A percentile compares a stretch with the other conserved stretches of the same genome.
These are phyloP conservation scores for Lipomyces oligophaga DNA, from an alignment of 805 yeast species.

Conservation along the genomic window DNA sequence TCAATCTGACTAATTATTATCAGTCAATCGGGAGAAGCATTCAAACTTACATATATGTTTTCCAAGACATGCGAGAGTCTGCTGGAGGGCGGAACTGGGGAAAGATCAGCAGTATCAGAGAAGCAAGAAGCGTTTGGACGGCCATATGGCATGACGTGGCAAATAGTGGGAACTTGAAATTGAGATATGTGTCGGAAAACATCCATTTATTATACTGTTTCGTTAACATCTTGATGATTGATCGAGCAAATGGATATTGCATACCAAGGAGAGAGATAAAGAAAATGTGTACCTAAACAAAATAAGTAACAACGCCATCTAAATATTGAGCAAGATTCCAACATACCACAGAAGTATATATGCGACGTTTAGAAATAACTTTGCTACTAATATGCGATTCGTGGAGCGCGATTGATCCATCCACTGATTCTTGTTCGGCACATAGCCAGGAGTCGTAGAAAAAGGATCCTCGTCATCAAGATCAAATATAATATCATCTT, in stretches of 20 bases:
- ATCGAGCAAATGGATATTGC: not conserved
- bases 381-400: slow-evolving; percentile 11
- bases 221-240: slow-evolving; percentile 35
- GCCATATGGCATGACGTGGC: slow-evolving; percentile 84
- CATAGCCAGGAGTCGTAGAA: slow-evolving; percentile 10
- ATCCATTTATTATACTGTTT: slow-evolving; percentile 94
- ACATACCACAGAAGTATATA: slow-evolving; percentile 28
- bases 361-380: slow-evolving; percentile 14
- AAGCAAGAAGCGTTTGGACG: slow-evolving; percentile 55
- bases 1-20: slow-evolving; percentile 42
- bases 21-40: slow-evolving; percentile 9
- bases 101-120: slow-evolving; percentile 42
- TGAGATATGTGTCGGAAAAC: slow-evolving; percentile 73
- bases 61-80: slow-evolving; percentile 21
- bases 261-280: slow-evolving; percentile 37
- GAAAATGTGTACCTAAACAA: slow-evolving; percentile 39
- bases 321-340: not conserved
- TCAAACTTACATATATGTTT: slow-evolving; percentile 16
- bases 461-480: slow-evolving; percentile 25
- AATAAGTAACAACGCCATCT: not conserved
- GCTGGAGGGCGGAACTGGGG: slow-evolving; percentile 49
- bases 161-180: slow-evolving; percentile 77
- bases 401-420: not conserved
- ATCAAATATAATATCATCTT: slow-evolving; percentile 23
- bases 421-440: not conserved